Percentiles rank a stretch among this genome's conserved stretches.
Conservation (phyloP, 2,329 filamentous ascomycete species). For the Orbilia javanica region DNA sequence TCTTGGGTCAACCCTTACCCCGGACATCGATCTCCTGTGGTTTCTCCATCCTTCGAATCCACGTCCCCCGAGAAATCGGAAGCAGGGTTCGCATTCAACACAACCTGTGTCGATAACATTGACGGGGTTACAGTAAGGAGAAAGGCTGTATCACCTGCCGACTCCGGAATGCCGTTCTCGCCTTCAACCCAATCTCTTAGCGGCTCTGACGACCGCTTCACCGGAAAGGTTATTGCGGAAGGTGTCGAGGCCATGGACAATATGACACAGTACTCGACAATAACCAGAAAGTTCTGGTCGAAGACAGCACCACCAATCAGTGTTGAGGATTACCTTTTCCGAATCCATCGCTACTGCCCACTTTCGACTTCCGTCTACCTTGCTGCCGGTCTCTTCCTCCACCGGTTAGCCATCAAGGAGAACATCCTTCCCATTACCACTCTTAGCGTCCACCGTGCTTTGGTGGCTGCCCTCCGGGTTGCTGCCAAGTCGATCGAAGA, state of each 20-base stretch:
- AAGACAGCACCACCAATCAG: conserved; percentile 86
- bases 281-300: conserved; percentile 93
- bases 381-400: conserved; percentile 87
- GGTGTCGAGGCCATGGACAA: conserved; percentile 77
- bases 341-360: conserved; percentile 87
- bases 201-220: conserved; percentile 65
- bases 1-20: conserved; percentile 52
- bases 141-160: conserved; percentile 58
- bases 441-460: conserved; percentile 85
- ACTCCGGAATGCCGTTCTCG: conserved; percentile 49
- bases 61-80: conserved; percentile 71
- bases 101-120: conserved; percentile 58
- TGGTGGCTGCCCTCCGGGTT: conserved; percentile 85
- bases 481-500: conserved; percentile 97
- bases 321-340: conserved; percentile 82
- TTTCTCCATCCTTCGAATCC: conserved; percentile 61
- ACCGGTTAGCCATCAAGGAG: conserved; percentile 82
- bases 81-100: conserved; percentile 60
- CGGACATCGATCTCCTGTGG: conserved; percentile 41
- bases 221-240: conserved; percentile 75
- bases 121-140: conserved; percentile 61
- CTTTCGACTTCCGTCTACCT: conserved; percentile 95
- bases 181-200: conserved; percentile 36
- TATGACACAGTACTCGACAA: conserved; percentile 80
- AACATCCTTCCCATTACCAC: conserved; percentile 82